A percentile compares a stretch with the other conserved stretches of the same genome.
These are phyloP conservation scores for Hortiboletus flavorubellus DNA, from an alignment of 768 basidiomycete species.

Conservation along the genomic window DNA sequence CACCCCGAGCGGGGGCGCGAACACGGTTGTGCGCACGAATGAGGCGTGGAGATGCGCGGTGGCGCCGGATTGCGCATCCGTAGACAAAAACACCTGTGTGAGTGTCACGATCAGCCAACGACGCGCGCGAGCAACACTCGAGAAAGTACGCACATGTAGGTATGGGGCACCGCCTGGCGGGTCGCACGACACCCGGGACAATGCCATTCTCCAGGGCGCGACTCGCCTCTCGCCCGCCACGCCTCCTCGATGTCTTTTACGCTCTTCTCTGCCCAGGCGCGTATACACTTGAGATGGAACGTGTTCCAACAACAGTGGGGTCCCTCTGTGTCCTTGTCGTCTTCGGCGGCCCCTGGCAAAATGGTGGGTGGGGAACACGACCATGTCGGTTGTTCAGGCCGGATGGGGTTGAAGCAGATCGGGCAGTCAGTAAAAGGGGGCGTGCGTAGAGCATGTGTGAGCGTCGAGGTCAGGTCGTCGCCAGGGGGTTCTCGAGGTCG, in stretches of 20 bases:
- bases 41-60: slow-evolving; percentile 65
- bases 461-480: slow-evolving; percentile 72
- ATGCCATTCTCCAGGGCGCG: slow-evolving; percentile 75
- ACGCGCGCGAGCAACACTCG: neutral
- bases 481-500: slow-evolving; percentile 18
- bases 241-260: slow-evolving; percentile 71
- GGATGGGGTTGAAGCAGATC: slow-evolving; percentile 80
- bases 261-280: slow-evolving; percentile 83
- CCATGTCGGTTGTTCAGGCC: slow-evolving; percentile 81
- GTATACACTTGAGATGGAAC: slow-evolving; percentile 88
- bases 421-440: slow-evolving; percentile 76
- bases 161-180: slow-evolving; percentile 59
- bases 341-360: neutral
- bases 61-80: slow-evolving; percentile 70
- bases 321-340: slow-evolving; percentile 16
- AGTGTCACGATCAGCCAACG: neutral
- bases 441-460: slow-evolving; percentile 61
- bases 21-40: slow-evolving; percentile 74
- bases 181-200: slow-evolving; percentile 92
- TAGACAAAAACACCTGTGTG: slow-evolving; percentile 77
- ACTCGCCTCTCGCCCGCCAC: slow-evolving; percentile 68
- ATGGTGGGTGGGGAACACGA: slow-evolving; percentile 66
- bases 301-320: slow-evolving; percentile 83
- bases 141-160: slow-evolving; percentile 51
- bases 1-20: slow-evolving; percentile 59